These are phyloP conservation scores for Pseudocercospora cruenta DNA, from an alignment of 2,329 filamentous ascomycete species.

Conservation along the genomic window DNA sequence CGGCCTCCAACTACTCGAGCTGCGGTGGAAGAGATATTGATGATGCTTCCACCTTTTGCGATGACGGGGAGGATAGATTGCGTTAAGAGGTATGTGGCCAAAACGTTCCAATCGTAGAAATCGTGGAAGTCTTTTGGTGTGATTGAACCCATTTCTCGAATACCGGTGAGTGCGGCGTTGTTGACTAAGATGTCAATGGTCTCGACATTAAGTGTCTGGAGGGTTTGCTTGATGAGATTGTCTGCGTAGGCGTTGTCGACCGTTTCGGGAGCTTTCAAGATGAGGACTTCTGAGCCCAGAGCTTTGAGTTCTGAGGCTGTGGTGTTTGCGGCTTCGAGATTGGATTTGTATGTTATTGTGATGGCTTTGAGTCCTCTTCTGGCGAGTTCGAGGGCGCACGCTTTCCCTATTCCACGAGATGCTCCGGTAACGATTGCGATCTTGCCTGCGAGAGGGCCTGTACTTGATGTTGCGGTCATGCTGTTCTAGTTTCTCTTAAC, in stretches of 20 bases:
- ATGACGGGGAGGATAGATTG: slow-evolving; percentile 59
- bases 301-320: slow-evolving; percentile 38
- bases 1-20: slow-evolving; percentile 44
- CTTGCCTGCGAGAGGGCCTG: background rate
- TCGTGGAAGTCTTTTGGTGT: slow-evolving; percentile 50
- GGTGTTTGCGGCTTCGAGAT: slow-evolving; percentile 13
- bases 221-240: slow-evolving; percentile 14
- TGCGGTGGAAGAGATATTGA: slow-evolving; percentile 63
- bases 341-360: slow-evolving; percentile 43
- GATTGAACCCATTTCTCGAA: slow-evolving; percentile 38
- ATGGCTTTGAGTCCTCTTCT: slow-evolving; percentile 49
- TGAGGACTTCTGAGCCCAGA: slow-evolving; percentile 36
- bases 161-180: slow-evolving; percentile 38
- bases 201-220: slow-evolving; percentile 17
- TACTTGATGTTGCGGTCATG: no score
- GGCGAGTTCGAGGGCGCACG: slow-evolving; percentile 54
- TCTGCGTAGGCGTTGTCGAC: slow-evolving; percentile 3
- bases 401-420: slow-evolving; percentile 55
- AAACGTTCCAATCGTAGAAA: slow-evolving; percentile 63
- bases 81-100: slow-evolving; percentile 57
- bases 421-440: slow-evolving; percentile 54
- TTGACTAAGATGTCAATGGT: slow-evolving; percentile 50
- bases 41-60: slow-evolving; percentile 53
- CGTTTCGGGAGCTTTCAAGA: slow-evolving; percentile 35
- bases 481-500: no score